A percentile compares a stretch with the other conserved stretches of the same genome.
Conservation (phyloP, 345 rosid species). For the Aquilaria yunnanensis region DNA sequence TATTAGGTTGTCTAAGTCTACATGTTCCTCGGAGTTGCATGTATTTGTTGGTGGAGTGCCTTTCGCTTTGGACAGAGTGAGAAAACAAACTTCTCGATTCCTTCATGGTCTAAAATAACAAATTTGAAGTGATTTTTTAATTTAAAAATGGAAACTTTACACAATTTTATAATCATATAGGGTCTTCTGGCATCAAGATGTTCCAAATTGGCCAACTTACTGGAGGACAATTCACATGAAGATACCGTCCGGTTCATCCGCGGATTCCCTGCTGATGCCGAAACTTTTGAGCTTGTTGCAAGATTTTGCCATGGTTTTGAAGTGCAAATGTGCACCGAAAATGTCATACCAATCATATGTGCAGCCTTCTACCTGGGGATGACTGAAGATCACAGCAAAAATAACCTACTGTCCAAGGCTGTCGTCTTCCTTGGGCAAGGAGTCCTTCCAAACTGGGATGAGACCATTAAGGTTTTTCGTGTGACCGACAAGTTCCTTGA, state of each 20-base stretch:
- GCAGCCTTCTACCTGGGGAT: slow-evolving; percentile 53
- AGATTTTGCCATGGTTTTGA: slow-evolving; percentile 65
- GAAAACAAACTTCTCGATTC: slow-evolving; percentile 3
- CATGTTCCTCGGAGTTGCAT: slow-evolving; percentile 26
- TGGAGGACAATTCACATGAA: slow-evolving; percentile 26
- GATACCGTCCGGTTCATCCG: slow-evolving; percentile 29
- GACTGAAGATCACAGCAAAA: slow-evolving; percentile 51
- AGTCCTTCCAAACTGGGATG: slow-evolving; percentile 73
- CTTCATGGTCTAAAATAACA: background rate
- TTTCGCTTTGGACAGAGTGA: slow-evolving; percentile 40
- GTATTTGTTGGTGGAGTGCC: slow-evolving; percentile 31
- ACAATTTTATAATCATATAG: slow-evolving; percentile 22
- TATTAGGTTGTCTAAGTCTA: slow-evolving; percentile 34
- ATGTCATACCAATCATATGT: slow-evolving; percentile 53
- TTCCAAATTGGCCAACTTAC: slow-evolving; percentile 44
- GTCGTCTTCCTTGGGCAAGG: slow-evolving; percentile 36
- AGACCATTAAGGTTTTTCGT: slow-evolving; percentile 56
- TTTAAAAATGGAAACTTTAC: background rate
- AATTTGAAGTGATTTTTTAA: too few relatives aligned
- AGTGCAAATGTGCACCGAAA: slow-evolving; percentile 40
- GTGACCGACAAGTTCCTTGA: slow-evolving; percentile 25
- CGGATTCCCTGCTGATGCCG: slow-evolving; percentile 47
- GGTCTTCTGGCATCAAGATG: slow-evolving; percentile 59
- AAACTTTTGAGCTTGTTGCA: slow-evolving; percentile 53
- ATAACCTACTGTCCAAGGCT: slow-evolving; percentile 51